A percentile compares a stretch with the other conserved stretches of the same genome.
Evolutionary conservation across 352 stramenopile genomes (phyloP).

Genomic region (Globisporangium carolinianum): DNA sequence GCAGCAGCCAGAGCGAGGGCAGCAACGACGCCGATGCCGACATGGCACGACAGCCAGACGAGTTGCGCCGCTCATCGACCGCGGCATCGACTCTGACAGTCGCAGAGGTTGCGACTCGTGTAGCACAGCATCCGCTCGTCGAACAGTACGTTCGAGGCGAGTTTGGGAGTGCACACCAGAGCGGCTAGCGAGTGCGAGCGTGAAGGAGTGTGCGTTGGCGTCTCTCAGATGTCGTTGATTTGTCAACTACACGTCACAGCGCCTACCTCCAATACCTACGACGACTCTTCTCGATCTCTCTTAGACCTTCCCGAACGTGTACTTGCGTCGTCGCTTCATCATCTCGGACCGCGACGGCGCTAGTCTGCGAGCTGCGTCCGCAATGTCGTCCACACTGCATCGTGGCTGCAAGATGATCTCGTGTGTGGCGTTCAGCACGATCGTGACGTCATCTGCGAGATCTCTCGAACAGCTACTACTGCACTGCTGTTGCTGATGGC

Average conservation of each 20-base stretch:
- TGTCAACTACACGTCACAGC: not conserved
- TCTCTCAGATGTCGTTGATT: too few species aligned
- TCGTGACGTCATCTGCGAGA: slow-evolving; percentile 27
- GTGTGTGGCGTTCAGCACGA: slow-evolving; percentile 44
- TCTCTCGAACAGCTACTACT: too few species aligned
- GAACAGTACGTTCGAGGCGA: slow-evolving; percentile 32
- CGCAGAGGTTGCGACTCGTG: not conserved
- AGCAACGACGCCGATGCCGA: too few species aligned
- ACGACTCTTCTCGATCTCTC: too few species aligned
- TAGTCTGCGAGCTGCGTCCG: slow-evolving; percentile 9
- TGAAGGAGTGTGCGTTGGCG: too few species aligned
- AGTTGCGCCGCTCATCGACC: too few species aligned
- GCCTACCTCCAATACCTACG: too few species aligned
- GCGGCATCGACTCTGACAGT: too few species aligned
- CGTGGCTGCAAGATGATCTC: slow-evolving; percentile 28
- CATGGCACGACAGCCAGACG: too few species aligned
- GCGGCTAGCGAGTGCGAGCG: not conserved
- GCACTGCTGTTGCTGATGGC: too few species aligned
- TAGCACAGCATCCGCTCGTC: slow-evolving; percentile 32
- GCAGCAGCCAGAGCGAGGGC: too few species aligned
- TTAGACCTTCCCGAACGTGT: slow-evolving; percentile 27
- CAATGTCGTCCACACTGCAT: slow-evolving; percentile 17
- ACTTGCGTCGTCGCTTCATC: slow-evolving; percentile 47
- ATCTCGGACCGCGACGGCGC: slow-evolving; percentile 35
- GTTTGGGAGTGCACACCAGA: not conserved